These are phyloP conservation scores for Phenoliferia sp. DNA, from an alignment of 1,284 basidiomycete species.

Conservation along the genomic window DNA sequence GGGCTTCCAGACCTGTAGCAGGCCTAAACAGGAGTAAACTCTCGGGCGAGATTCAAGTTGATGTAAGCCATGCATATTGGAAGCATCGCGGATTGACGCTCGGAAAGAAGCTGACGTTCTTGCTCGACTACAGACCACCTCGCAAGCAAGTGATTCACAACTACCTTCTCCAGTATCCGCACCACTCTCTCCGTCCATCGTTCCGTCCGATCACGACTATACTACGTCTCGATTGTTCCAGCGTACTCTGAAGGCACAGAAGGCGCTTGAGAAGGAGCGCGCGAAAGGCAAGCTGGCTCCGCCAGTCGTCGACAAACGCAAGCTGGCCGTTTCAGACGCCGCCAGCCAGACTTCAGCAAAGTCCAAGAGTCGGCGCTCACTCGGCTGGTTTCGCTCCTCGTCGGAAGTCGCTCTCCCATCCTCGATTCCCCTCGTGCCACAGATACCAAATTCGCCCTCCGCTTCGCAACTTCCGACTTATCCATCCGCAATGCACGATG, in stretches of 20 bases:
- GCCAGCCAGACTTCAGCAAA: not conserved
- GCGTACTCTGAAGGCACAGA: constrained; percentile 31
- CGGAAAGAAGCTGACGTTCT: not conserved
- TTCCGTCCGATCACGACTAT: constrained; percentile 22
- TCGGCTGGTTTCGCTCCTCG: constrained; percentile 30
- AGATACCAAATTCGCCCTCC: not conserved
- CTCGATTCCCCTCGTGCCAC: not conserved
- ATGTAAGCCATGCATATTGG: too few relatives aligned
- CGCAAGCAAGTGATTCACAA: not conserved
- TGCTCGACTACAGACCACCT: not conserved
- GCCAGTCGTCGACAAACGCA: constrained; percentile 23
- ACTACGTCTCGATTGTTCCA: constrained; percentile 27
- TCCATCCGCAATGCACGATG: not conserved
- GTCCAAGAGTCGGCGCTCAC: constrained; percentile 8
- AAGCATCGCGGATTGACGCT: too few relatives aligned
- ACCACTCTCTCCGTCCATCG: not conserved
- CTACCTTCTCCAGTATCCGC: not conserved
- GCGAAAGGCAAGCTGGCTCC: constrained; percentile 22
- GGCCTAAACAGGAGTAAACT: constrained; percentile 19
- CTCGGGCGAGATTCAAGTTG: constrained; percentile 27
- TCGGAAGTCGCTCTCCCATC: constrained; percentile 19
- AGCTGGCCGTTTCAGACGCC: constrained; percentile 13
- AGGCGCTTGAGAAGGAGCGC: constrained; percentile 31
- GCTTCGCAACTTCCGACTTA: not conserved
- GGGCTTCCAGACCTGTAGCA: not conserved